phyloP scores from a whole-genome alignment of 2,329 filamentous ascomycete genomes.

The Aspergillus persii region DNA sequence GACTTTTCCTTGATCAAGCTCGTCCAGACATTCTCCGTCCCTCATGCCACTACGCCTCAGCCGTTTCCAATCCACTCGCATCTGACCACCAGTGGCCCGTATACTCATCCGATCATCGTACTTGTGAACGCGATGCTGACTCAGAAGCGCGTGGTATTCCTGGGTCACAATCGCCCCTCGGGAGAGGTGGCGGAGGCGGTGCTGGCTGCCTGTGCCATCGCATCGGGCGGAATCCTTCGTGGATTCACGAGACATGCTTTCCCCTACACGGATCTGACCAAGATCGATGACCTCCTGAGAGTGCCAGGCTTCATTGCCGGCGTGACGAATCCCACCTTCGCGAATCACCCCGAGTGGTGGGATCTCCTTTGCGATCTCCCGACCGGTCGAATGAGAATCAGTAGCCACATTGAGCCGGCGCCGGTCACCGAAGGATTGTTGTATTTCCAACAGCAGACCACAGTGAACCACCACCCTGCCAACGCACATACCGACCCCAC shows the following conservation, averaged over 20 bases:
- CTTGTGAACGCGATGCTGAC: constrained; percentile 92
- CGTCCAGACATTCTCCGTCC: constrained; percentile 86
- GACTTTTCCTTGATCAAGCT: constrained; percentile 98
- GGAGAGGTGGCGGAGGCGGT: constrained; percentile 98
- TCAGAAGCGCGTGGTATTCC: constrained; percentile 92
- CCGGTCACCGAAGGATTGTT: constrained; percentile 78
- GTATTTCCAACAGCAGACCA: constrained; percentile 77
- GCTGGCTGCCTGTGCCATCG: constrained; percentile 89
- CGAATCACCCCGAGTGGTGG: constrained; percentile 96
- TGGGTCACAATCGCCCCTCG: constrained; percentile 92
- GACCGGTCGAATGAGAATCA: constrained; percentile 91
- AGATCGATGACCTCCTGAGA: constrained; percentile 92
- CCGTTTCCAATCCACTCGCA: constrained; percentile 86
- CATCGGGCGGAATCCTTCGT: constrained; percentile 84
- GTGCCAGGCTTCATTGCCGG: constrained; percentile 97
- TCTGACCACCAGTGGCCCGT: constrained; percentile 84
- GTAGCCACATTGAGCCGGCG: constrained; percentile 77
- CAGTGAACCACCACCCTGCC: constrained; percentile 25
- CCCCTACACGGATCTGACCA: constrained; percentile 95
- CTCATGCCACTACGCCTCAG: constrained; percentile 78
- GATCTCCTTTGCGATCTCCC: constrained; percentile 92
- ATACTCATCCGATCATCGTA: constrained; percentile 91
- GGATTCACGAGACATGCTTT: constrained; percentile 97
- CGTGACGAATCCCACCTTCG: constrained; percentile 95
- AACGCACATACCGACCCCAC: constrained; percentile 62